Conservation (phyloP, 2,329 filamentous ascomycete genomes). For the Diaporthe citrichinensis region DNA sequence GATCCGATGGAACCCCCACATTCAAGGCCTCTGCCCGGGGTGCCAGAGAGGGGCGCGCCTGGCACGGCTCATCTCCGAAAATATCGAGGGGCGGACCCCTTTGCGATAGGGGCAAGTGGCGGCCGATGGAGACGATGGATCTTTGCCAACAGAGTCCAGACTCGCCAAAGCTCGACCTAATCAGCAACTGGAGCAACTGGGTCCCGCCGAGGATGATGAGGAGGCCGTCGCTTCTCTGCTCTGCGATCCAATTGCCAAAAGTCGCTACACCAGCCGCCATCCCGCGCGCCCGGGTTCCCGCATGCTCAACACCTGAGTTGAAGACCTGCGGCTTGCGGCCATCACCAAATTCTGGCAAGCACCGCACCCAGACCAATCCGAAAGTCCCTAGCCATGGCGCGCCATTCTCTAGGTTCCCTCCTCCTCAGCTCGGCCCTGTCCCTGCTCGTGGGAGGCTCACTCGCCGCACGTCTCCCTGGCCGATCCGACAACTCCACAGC, state of each 20-base stretch:
- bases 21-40: background rate
- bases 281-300: background rate
- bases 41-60: background rate
- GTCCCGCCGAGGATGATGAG: constrained; percentile 12
- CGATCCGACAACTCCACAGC: constrained; percentile 19
- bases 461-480: constrained; percentile 16
- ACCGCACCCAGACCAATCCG: background rate
- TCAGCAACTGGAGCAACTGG: constrained; percentile 1
- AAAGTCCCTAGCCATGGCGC: constrained; percentile 6
- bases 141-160: constrained; percentile 2
- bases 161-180: constrained; percentile 16
- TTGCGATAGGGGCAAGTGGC: constrained; percentile 23
- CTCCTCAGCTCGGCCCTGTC: constrained; percentile 34
- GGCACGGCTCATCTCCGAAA: constrained; percentile 33
- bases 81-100: background rate
- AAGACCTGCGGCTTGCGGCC: background rate
- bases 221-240: background rate
- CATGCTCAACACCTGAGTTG: background rate
- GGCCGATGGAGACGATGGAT: background rate
- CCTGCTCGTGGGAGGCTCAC: constrained; percentile 1
- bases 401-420: background rate
- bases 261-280: constrained; percentile 8
- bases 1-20: constrained; percentile 19
- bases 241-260: constrained; percentile 5
- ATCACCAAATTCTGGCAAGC: background rate